These are phyloP conservation scores for Macrotyloma uniflorum DNA, from an alignment of 306 rosid species.

Conservation along the genomic window DNA sequence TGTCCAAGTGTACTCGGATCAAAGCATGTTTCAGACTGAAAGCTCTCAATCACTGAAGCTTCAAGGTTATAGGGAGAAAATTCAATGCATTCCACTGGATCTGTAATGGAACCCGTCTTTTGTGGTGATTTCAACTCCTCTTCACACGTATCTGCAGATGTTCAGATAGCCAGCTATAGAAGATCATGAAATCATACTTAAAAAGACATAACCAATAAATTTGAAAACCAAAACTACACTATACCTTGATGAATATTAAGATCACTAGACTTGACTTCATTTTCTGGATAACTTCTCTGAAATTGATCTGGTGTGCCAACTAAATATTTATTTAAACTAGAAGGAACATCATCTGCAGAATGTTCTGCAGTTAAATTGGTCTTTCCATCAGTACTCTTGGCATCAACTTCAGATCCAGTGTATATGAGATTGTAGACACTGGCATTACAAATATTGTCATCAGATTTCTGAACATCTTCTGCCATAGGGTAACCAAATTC, in stretches of 20 bases:
- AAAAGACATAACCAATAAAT: neutral
- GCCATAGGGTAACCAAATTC: constrained; percentile 15
- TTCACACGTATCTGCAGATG: constrained; percentile 19
- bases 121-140: neutral
- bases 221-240: constrained; percentile 1
- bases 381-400: neutral
- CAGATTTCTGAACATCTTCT: constrained; percentile 1
- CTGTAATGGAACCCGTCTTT: neutral
- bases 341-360: neutral
- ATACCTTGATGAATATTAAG: constrained; percentile 18
- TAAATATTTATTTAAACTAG: neutral
- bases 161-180: neutral
- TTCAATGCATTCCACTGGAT: constrained; percentile 4
- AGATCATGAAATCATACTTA: neutral
- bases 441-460: neutral
- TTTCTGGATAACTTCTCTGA: neutral
- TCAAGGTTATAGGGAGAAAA: neutral
- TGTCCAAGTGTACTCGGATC: neutral
- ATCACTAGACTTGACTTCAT: neutral
- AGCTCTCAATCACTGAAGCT: constrained; percentile 11
- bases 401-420: neutral
- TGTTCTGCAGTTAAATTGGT: neutral
- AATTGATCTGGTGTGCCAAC: neutral
- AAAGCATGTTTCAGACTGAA: constrained; percentile 12
- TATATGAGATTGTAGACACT: neutral